Evolutionary conservation across 2,329 filamentous ascomycete species (phyloP), one percentile per base, ranked within the genome.

Genomic region (Aspergillus nomiae): DNA sequence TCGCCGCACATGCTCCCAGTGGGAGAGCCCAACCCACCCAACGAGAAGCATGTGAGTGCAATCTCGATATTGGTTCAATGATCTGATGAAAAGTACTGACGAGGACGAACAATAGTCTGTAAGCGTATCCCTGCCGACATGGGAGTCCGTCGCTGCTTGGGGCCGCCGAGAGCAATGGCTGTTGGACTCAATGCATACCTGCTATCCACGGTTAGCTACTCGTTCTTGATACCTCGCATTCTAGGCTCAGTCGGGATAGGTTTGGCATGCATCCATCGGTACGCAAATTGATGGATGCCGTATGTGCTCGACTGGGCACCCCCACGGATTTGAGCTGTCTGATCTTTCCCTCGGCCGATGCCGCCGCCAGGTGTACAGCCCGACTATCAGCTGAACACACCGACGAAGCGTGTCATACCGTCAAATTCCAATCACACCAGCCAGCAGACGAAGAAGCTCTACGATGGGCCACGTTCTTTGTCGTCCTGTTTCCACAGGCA

Each of bases 41-140:
- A 36, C 14, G 51, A 55, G 32, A 55, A 55, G 32, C 51, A 55
- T 55, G 51, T 55, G 11, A 55, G 51, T 36, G 36, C 32, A 36
- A 36, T 8, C 51, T 21, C 19, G 16, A 36, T 16, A n/a, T 51
- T 51, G 9, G 48, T 26, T 28, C 16, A 21, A 36, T 14, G 19
- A 4, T 21, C 28, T 19, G 6, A 14, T 54, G 6, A 14, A 3
- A 24, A 26, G 32, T 26, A n/a, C 32, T 55, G 24, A 55, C 14
- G 11, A 26, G 28, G 16, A 12, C 26, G 21, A 57, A 32, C 30
- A 14, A 26, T 32, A 63, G 61, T 55, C 61, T 56, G 55, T 63
- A 30, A 63, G 58, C 28, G 53, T 60, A 14, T 63, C 61, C 11
- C 36, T 63, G 51, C 61, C 61, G 26, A 63, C 58, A 30, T 63